A percentile compares a stretch with the other conserved stretches of the same genome.
These are phyloP conservation scores for Helicostylum pulchrum DNA, from an alignment of 192 early-diverging fungal species.

Conservation along the genomic window DNA sequence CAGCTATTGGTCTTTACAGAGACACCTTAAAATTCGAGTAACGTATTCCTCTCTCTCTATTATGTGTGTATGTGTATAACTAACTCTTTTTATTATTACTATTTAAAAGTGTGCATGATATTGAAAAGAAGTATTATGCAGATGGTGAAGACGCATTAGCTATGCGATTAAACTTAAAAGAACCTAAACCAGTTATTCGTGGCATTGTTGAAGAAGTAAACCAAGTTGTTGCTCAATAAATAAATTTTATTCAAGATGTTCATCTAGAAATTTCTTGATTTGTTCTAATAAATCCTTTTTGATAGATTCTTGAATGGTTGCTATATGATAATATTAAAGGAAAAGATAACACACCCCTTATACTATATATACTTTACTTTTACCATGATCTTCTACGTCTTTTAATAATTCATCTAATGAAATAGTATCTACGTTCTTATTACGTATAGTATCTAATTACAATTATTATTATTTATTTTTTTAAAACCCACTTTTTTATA, in stretches of 20 bases:
- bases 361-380: constrained; percentile 10
- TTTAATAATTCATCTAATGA: constrained; percentile 18
- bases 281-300: constrained; percentile 31
- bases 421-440: constrained; percentile 17
- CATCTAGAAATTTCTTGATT: constrained; percentile 26
- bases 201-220: constrained; percentile 37
- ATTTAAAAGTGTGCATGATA: constrained; percentile 65
- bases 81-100: constrained; percentile 8
- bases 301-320: constrained; percentile 28
- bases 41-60: constrained; percentile 19
- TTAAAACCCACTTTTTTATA: neutral
- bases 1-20: constrained; percentile 89
- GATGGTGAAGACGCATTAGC: constrained; percentile 93
- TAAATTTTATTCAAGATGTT: constrained; percentile 20
- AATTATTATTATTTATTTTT: too few species aligned
- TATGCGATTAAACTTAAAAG: constrained; percentile 56
- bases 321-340: constrained; percentile 4
- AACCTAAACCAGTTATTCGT: constrained; percentile 21
- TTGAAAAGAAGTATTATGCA: constrained; percentile 96
- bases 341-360: neutral
- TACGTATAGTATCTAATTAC: constrained; percentile 17
- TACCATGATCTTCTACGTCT: constrained; percentile 24
- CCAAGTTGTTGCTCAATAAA: constrained; percentile 9
- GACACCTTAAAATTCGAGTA: constrained; percentile 90
- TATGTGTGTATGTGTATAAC: neutral